phyloP scores from a whole-genome alignment of 1,284 basidiomycete species.

The Cryptococcus sp. region DNA sequence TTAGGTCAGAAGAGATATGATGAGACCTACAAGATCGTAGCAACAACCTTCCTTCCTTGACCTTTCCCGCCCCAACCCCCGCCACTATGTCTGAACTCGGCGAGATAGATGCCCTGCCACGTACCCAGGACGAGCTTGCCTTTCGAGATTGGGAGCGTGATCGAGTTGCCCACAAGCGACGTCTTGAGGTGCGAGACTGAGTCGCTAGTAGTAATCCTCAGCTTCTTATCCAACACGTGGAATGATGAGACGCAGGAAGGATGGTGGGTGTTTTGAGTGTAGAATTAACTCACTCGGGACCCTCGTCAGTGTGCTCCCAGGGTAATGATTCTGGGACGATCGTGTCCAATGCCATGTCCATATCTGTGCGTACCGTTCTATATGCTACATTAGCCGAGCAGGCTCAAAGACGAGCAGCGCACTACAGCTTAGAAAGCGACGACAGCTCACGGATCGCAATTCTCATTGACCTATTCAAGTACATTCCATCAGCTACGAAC shows the following conservation, averaged over 20 bases:
- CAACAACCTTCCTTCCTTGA: constrained; percentile 46
- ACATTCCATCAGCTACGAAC: background rate
- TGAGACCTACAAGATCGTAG: constrained; percentile 44
- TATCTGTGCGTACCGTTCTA: constrained; percentile 41
- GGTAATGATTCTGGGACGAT: constrained; percentile 83
- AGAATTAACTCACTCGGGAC: constrained; percentile 68
- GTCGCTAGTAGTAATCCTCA: constrained; percentile 36
- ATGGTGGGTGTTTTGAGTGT: too few relatives aligned
- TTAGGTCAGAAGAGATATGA: background rate
- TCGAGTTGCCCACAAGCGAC: constrained; percentile 74
- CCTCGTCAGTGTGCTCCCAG: constrained; percentile 89
- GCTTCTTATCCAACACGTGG: too few relatives aligned
- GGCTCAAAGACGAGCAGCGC: background rate
- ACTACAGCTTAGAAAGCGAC: background rate
- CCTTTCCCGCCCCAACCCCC: constrained; percentile 45
- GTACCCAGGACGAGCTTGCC: constrained; percentile 81
- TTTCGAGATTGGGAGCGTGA: constrained; percentile 82
- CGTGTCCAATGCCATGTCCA: constrained; percentile 66
- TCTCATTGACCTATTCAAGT: constrained; percentile 45
- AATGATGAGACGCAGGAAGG: too few relatives aligned
- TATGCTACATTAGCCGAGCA: background rate
- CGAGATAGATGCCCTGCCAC: constrained; percentile 69
- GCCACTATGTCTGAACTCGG: constrained; percentile 45
- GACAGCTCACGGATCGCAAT: constrained; percentile 42
- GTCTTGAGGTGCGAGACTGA: constrained; percentile 86